Base-by-base conservation (phyloP, 441 rosid genomes). In the Adansonia rubrostipa region DNA sequence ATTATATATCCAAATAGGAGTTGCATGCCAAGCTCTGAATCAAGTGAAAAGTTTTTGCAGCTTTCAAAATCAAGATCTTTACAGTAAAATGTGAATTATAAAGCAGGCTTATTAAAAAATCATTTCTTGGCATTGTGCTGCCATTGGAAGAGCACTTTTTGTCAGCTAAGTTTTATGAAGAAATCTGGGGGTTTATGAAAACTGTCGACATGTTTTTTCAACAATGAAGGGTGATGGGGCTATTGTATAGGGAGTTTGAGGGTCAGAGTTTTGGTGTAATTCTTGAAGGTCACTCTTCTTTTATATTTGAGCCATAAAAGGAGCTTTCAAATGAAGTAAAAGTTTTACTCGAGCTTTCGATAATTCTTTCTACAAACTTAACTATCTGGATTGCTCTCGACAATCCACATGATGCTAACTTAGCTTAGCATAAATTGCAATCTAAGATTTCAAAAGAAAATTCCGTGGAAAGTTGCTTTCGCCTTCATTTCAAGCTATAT, bases 401-500 rank as follows among this genome's bases (percentile, higher is more conserved):
- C 42, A 62, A 40, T 58, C 73, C 20, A 70, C 68, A 74, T 77
- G 80, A 63, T 77, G 60, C 81, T 53, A 54, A 5, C 44, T 40
- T 44, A 65, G 67, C 67, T 77, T 81, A 58, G 66, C 81, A 76
- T 80, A 74, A 75, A 83, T 87, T 87, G 82, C 83, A 83, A 80
- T 82, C 74, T 50, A 87, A 83, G 86, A 62, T 63, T 80, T 19
- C 73, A 5, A 13, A 6, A 36, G 17, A 20, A 51, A 61, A 69
- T 54, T 50, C 20, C 48, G 8, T 47, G 8, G 56, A 71, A 79
- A 81, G 77, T 80, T 44, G 57, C 63, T 79, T 83, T 85, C 83
- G 82, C 86, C 83, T 82, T 78, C 88, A 69, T 81, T 75, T 24
- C 68, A 86, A 86, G 85, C 70, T 61, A 61, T 54, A n/a, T 15